Conservation (phyloP, 1,139 yeast genomes). For the Tardiomyces digboiensis region DNA sequence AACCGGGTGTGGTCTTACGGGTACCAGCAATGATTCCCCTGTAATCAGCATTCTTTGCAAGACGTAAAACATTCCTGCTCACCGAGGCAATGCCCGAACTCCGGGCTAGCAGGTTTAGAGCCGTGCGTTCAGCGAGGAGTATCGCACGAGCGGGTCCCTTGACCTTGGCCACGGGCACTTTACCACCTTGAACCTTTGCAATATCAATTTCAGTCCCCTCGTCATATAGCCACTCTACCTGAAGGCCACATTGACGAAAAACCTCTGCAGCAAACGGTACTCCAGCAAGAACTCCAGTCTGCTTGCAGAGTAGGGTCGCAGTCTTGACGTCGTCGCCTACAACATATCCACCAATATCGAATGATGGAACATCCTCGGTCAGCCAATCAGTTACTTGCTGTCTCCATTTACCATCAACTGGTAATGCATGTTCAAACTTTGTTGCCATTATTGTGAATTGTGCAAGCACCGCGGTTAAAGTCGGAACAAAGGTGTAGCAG, state of each 20-base stretch:
- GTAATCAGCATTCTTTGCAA: conserved; percentile 68
- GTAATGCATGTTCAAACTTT: conserved; percentile 38
- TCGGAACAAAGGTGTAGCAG: too few relatives aligned
- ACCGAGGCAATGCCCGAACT: conserved; percentile 84
- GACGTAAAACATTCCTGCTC: conserved; percentile 44
- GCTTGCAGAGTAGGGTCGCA: conserved; percentile 77
- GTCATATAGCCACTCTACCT: conserved; percentile 53
- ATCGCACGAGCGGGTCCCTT: conserved; percentile 70
- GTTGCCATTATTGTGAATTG: too few relatives aligned
- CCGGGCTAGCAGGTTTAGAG: conserved; percentile 73
- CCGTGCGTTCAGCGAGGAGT: conserved; percentile 77
- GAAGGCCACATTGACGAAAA: conserved; percentile 61
- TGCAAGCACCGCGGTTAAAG: too few relatives aligned
- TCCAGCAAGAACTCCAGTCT: conserved; percentile 75
- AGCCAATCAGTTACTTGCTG: conserved; percentile 66
- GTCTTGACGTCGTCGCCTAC: conserved; percentile 70
- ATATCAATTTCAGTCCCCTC: conserved; percentile 56
- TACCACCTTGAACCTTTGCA: conserved; percentile 32
- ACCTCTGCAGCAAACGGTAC: conserved; percentile 88
- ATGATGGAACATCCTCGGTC: conserved; percentile 84
- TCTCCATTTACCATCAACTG: conserved; percentile 72
- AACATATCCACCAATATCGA: conserved; percentile 90
- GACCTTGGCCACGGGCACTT: conserved; percentile 70
- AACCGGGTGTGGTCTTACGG: conserved; percentile 95
- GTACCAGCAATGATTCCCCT: conserved; percentile 92